These are phyloP conservation scores for Pleodorina starrii DNA, from an alignment of 139 green algal genomes.

Conservation along the genomic window DNA sequence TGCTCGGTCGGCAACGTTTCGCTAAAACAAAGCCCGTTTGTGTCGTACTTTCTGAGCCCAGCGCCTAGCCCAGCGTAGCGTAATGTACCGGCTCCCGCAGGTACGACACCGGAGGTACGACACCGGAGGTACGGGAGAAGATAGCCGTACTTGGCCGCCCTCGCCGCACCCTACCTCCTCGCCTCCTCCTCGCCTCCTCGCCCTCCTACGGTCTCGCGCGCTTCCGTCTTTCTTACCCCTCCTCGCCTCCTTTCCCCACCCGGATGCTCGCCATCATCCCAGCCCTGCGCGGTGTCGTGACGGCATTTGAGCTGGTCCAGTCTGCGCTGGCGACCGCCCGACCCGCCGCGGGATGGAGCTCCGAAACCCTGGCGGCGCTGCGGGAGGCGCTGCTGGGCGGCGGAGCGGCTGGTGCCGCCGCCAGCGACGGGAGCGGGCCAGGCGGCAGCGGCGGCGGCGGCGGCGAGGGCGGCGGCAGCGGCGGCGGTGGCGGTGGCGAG, in stretches of 20 bases:
- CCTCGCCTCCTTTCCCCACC: background rate
- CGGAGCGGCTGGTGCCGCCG: background rate
- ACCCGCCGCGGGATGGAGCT: slow-evolving; percentile 14
- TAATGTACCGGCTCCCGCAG: background rate
- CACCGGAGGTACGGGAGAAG: background rate
- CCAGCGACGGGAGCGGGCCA: background rate
- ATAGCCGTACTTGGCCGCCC: too few species aligned
- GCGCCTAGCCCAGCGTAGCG: too few species aligned
- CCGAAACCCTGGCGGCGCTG: background rate
- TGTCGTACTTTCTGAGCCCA: too few species aligned
- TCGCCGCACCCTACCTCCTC: background rate
- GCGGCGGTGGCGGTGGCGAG: background rate
- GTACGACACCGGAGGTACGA: too few species aligned
- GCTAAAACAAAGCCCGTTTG: too few species aligned
- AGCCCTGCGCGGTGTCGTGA: background rate
- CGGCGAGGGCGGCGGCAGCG: too few species aligned
- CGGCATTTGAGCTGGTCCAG: background rate
- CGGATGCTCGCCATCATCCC: background rate
- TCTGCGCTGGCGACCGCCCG: slow-evolving; percentile 2
- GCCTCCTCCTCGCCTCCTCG: too few species aligned
- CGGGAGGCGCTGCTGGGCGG: background rate
- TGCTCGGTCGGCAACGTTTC: too few species aligned
- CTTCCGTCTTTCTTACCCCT: too few species aligned
- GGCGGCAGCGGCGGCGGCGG: background rate
- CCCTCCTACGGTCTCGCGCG: background rate